A percentile compares a stretch with the other conserved stretches of the same genome.
Conservation (phyloP, 192 early-diverging fungal genomes). For the Coemansia sp. region DNA sequence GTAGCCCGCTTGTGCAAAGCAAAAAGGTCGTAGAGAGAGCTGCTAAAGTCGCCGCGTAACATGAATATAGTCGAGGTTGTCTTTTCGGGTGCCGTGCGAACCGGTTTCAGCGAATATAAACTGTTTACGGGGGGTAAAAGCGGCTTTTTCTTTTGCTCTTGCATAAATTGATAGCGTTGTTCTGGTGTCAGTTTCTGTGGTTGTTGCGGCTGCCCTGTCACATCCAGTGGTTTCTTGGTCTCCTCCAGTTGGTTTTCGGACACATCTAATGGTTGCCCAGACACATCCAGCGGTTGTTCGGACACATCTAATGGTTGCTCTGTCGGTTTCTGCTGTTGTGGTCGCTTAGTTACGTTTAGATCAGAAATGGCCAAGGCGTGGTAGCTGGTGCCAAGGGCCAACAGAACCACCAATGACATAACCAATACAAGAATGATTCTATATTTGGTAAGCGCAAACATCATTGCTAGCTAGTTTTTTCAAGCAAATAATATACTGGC, state of each 20-base stretch:
- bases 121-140: neutral
- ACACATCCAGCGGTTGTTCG: no score
- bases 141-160: neutral
- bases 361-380: neutral
- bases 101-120: neutral
- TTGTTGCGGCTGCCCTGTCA: neutral
- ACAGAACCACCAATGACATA: neutral
- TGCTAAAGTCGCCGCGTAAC: constrained; percentile 14
- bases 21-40: constrained; percentile 2
- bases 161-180: neutral
- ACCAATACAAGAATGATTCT: neutral
- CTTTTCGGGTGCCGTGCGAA: neutral
- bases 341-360: neutral
- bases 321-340: neutral
- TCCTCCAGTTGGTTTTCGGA: neutral
- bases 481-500: no score
- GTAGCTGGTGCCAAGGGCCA: neutral
- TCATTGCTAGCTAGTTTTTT: neutral
- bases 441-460: neutral
- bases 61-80: constrained; percentile 4
- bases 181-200: neutral
- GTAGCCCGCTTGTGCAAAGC: constrained; percentile 2
- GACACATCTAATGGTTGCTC: neutral
- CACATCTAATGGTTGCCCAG: no score
- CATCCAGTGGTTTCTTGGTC: neutral